Base-by-base conservation (phyloP, 1,284 basidiomycete species). In the Athelia sp. region DNA sequence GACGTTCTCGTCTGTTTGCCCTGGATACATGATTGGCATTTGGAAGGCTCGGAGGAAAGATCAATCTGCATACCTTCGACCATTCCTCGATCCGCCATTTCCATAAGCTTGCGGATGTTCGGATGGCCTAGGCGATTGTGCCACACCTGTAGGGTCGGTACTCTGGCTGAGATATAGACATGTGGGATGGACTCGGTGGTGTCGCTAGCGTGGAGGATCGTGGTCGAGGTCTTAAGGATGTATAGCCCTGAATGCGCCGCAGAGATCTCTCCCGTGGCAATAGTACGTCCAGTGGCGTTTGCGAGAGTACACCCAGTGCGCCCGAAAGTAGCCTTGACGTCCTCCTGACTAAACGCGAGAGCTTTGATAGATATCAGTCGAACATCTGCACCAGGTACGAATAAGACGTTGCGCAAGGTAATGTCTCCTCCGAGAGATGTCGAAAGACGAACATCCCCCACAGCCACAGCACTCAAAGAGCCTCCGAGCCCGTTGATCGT, bases 11-110 rank as follows among this genome's bases (percentile, higher is more conserved):
- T 47, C 52, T 56, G 54, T 49, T 56, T 56, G 3, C 50, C 48
- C 15, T 46, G 54, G 18, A 56, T 54, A 43, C 55, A 56, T 46
- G 36, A 18, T 48, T 61, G 55, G 59, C 63, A 68, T 36, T 47
- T 54, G 10, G 59, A 47, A 2, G 56, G 62, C 2, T 43, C 17
- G 4, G 32, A 4, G 0, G 61, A 59, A n/a, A 60, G 55, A 44
- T 58, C 50, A 24, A 58, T 31, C 8, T 55, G 63, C 66, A 66
- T 67, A 69, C 68, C 68, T 62, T 53, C 40, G 11, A 58, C 58
- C 8, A 57, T 43, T 9, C 53, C 48, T 2, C 52, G 48, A 2
- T 51, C 48, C 0, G 62, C 63, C 59, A 70, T 67, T 2, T 62
- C 46, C 2, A 47, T 46, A 1, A 70, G 52, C 0, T 60, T 40